Evolutionary conservation across 768 basidiomycete genomes (phyloP).

Genomic region (Lentinus tigrinus): DNA sequence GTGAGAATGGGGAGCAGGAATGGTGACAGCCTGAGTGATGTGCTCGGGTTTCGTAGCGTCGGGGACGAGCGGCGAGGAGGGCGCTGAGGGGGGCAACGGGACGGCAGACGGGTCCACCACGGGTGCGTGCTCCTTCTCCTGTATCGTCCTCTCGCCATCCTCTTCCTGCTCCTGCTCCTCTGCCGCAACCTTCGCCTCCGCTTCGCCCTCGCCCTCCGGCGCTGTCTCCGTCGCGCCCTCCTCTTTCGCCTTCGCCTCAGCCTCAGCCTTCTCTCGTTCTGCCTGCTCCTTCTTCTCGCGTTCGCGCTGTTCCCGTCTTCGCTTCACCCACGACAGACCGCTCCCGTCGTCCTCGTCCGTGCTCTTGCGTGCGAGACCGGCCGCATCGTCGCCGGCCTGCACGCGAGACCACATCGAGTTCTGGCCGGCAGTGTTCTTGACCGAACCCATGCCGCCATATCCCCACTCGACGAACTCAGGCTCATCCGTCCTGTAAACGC

Average conservation of each 20-base stretch:
- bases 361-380: conserved; percentile 6
- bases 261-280: conserved; percentile 26
- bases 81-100: conserved; percentile 6
- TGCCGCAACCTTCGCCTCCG: conserved; percentile 1
- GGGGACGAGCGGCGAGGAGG: neutral
- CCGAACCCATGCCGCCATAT: conserved; percentile 76
- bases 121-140: neutral
- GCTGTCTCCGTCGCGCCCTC: conserved; percentile 6
- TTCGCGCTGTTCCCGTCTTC: conserved; percentile 58
- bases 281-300: conserved; percentile 46
- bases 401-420: conserved; percentile 21
- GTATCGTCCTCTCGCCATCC: neutral
- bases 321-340: conserved; percentile 83
- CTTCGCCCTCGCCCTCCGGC: conserved; percentile 2
- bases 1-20: conserved; percentile 32
- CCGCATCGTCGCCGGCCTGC: conserved; percentile 23
- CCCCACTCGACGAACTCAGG: conserved; percentile 94
- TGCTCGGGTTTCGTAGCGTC: conserved; percentile 24
- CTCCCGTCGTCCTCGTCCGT: conserved; percentile 76
- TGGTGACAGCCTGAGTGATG: conserved; percentile 33
- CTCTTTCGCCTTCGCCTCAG: conserved; percentile 10
- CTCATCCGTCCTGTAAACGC: conserved; percentile 44
- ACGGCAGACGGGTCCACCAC: neutral
- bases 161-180: conserved; percentile 17
- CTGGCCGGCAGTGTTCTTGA: conserved; percentile 20